Conservation (phyloP, 805 yeast genomes). For the Candida sonorensis region DNA sequence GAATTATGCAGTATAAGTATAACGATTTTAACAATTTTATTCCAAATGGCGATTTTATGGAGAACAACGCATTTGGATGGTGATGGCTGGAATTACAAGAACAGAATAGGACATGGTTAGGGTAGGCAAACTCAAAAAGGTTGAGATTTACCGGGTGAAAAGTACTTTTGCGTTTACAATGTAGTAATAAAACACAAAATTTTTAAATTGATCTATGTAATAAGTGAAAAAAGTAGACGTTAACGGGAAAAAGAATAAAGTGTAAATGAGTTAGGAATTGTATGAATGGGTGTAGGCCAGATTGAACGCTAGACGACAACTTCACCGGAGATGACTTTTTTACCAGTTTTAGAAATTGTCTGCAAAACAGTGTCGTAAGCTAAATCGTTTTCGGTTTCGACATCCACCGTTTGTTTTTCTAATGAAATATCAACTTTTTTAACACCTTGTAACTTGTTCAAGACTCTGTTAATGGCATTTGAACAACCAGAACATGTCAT, state of each 20-base stretch:
- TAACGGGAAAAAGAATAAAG: no score
- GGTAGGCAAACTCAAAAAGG: no score
- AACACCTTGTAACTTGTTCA: slow-evolving; percentile 68
- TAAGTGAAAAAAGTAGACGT: no score
- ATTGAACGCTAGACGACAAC: slow-evolving; percentile 36
- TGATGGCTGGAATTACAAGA: no score
- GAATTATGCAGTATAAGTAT: slow-evolving; percentile 42
- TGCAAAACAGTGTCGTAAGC: slow-evolving; percentile 73
- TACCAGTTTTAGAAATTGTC: slow-evolving; percentile 86
- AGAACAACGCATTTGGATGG: no score
- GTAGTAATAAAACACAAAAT: no score
- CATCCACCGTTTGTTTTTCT: slow-evolving; percentile 77
- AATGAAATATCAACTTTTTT: slow-evolving; percentile 66
- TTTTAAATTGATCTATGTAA: no score
- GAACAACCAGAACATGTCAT: slow-evolving; percentile 91
- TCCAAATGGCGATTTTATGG: background rate
- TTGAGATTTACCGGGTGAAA: no score
- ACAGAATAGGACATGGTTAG: no score
- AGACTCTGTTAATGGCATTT: slow-evolving; percentile 74
- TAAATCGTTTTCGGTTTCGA: slow-evolving; percentile 46
- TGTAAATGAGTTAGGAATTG: no score
- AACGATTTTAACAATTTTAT: slow-evolving; percentile 5
- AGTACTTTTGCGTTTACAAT: no score
- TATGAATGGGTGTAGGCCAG: no score
- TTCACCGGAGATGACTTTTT: slow-evolving; percentile 65